phyloP scores from a whole-genome alignment of 2,329 filamentous ascomycete genomes.

The Coniochaeta sp. region DNA sequence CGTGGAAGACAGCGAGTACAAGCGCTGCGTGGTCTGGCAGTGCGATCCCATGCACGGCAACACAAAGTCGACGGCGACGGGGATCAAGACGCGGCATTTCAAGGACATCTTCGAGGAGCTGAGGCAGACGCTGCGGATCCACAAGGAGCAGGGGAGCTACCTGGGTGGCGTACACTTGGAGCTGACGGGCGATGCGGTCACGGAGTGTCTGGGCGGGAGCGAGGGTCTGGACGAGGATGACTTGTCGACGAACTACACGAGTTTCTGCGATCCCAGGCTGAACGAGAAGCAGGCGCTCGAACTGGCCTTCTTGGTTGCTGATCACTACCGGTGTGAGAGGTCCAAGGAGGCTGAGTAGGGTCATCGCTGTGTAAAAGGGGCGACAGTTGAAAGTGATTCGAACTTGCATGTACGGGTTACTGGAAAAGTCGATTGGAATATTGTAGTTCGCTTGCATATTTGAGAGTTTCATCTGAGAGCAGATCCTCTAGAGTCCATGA shows the following conservation, averaged over 20 bases:
- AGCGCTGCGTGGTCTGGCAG: conserved; percentile 76
- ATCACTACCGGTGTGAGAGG: conserved; percentile 53
- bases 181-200: conserved; percentile 91
- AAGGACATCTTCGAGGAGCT: conserved; percentile 84
- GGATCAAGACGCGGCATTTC: conserved; percentile 91
- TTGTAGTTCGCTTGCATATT: too few species aligned
- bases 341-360: conserved; percentile 2
- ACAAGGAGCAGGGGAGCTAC: conserved; percentile 76
- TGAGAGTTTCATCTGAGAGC: too few species aligned
- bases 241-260: conserved; percentile 84
- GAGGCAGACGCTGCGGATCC: conserved; percentile 73
- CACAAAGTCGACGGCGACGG: conserved; percentile 59
- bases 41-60: conserved; percentile 98
- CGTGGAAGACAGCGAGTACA: conserved; percentile 70
- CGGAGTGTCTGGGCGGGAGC: conserved; percentile 89
- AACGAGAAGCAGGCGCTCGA: conserved; percentile 98
- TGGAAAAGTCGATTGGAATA: too few species aligned
- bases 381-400: too few species aligned
- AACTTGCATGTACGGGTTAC: too few species aligned
- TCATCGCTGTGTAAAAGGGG: too few species aligned
- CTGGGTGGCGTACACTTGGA: conserved; percentile 93
- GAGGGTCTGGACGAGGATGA: conserved; percentile 84
- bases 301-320: conserved; percentile 86
- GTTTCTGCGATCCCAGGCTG: conserved; percentile 87
- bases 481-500: too few species aligned